Base-by-base conservation (phyloP, 2,329 filamentous ascomycete genomes). In the Fusarium secorum region DNA sequence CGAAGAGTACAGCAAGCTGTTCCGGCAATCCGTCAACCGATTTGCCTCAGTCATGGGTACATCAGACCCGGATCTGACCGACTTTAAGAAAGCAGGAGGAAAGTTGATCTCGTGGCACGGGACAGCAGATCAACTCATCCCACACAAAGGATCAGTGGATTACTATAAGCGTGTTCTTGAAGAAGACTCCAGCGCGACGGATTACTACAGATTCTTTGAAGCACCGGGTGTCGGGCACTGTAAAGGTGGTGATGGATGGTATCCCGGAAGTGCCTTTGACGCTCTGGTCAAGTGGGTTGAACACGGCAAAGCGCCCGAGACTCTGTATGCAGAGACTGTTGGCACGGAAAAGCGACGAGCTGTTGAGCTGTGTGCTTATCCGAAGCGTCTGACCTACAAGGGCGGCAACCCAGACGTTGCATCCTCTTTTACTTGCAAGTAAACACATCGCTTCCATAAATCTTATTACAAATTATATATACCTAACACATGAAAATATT, bases 51-150 rank as follows among this genome's bases (percentile, higher is more conserved):
- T 70, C 2, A 68, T 70, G 8, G 71, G 71, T 7, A 59, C 72
- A 7, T 42, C 49, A n/a, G 62, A 74, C 28, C 28, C 63, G 0
- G 72, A 74, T 17, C 60, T 74, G 1, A 64, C 54, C 2, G 51
- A 60, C 39, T 74, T 74, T 9, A 72, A 68, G 13, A 49, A 49
- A 0, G 52, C 58, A 2, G 66, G 71, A 7, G 72, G 72, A 11
- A 74, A 74, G 11, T 24, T 74, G 17, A 49, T 74, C 4, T 28
- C 62, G 0, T 74, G 71, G 66, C 72, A 74, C n/a, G 72, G 72
- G 3, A 67, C 70, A 11, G 60, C 64, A 3, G 72, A 74, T 41
- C n/a, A 70, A 1, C 33, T 70, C 0, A 67, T 73, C 2, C 62
- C 68, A 0, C 39, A 38, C 14, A 60, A 71, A 14, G 66, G 68